These are phyloP conservation scores for Suillus tomentosus DNA, from an alignment of 768 basidiomycete species.

Conservation along the genomic window DNA sequence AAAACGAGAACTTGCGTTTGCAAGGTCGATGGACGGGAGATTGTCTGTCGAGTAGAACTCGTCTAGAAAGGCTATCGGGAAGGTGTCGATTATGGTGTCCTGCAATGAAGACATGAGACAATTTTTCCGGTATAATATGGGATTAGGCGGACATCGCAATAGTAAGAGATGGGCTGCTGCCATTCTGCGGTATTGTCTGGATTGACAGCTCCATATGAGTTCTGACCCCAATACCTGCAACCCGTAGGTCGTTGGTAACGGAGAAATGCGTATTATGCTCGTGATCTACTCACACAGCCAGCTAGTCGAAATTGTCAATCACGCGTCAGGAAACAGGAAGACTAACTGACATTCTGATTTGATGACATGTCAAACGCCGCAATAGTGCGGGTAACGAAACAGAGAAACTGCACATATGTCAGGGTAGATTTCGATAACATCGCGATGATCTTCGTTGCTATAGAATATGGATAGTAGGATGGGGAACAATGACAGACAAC, in stretches of 20 bases:
- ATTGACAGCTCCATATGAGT: slow-evolving; percentile 38
- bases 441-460: background rate
- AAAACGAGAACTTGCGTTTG: slow-evolving; percentile 45
- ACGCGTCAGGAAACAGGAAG: background rate
- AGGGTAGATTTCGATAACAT: slow-evolving; percentile 1
- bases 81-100: slow-evolving; percentile 58
- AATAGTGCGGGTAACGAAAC: background rate
- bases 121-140: background rate
- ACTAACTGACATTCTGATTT: slow-evolving; percentile 25
- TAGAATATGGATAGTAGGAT: slow-evolving; percentile 2
- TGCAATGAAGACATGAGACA: slow-evolving; percentile 18
- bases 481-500: background rate
- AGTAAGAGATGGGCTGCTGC: slow-evolving; percentile 36
- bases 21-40: slow-evolving; percentile 58
- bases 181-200: slow-evolving; percentile 30
- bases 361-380: slow-evolving; percentile 28
- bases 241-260: slow-evolving; percentile 5
- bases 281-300: slow-evolving; percentile 26
- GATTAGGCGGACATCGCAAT: slow-evolving; percentile 29
- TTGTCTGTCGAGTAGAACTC: slow-evolving; percentile 61
- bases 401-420: slow-evolving; percentile 13
- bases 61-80: slow-evolving; percentile 64
- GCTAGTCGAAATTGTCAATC: slow-evolving; percentile 15
- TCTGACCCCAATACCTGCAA: slow-evolving; percentile 40
- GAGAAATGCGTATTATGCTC: background rate